phyloP scores from a whole-genome alignment of 2,329 filamentous ascomycete genomes.

The Dactylonectria estremocensis region DNA sequence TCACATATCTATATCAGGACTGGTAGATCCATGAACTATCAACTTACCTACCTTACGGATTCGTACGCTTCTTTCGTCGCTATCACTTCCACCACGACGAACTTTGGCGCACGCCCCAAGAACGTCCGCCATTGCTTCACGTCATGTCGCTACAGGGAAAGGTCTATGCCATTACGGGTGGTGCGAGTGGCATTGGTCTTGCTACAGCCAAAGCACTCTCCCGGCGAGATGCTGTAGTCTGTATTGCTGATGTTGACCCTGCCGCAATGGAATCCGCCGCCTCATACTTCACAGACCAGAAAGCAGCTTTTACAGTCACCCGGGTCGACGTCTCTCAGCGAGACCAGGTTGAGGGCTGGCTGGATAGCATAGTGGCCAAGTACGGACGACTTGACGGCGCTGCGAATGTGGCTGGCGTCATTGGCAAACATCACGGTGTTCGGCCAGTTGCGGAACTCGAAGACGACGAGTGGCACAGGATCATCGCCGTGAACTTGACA shows the following conservation, averaged over 20 bases:
- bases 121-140: not conserved
- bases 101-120: not conserved
- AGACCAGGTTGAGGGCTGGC: constrained; percentile 66
- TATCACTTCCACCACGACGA: not conserved
- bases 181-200: constrained; percentile 61
- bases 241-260: constrained; percentile 57
- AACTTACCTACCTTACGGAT: too few species aligned
- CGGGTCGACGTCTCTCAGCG: constrained; percentile 65
- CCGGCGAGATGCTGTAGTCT: constrained; percentile 56
- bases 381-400: constrained; percentile 69
- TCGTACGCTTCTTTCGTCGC: not conserved
- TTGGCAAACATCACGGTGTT: constrained; percentile 60
- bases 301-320: constrained; percentile 52
- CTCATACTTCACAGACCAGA: constrained; percentile 49
- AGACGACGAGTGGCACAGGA: constrained; percentile 64
- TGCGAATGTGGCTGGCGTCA: constrained; percentile 69
- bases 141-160: constrained; percentile 53
- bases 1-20: constrained; percentile 6
- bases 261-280: constrained; percentile 49
- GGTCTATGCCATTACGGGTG: constrained; percentile 60
- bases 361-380: constrained; percentile 60
- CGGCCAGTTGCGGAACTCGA: constrained; percentile 60
- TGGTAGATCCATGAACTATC: not conserved
- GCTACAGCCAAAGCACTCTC: constrained; percentile 57
- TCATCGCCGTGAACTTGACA: constrained; percentile 65